Conservation (phyloP, 2,329 filamentous ascomycete species). For the Clathrospora elynae region DNA sequence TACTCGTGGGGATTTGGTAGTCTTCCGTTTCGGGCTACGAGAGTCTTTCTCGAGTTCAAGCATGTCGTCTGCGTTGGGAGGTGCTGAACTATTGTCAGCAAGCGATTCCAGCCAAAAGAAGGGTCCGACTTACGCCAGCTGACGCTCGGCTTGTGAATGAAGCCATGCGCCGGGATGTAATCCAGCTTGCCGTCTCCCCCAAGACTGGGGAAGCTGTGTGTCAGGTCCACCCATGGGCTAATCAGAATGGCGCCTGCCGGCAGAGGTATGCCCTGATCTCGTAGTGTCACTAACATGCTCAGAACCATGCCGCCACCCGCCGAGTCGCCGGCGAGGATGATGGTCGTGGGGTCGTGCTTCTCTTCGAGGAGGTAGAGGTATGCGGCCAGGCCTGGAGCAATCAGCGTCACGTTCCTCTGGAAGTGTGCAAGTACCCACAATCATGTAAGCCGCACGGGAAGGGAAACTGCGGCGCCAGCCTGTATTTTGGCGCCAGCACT, state of each 20-base stretch:
- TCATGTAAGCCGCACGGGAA: slow-evolving; percentile 94
- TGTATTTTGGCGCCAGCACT: slow-evolving; percentile 83
- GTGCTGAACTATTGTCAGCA: slow-evolving; percentile 53
- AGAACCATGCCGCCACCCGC: slow-evolving; percentile 91
- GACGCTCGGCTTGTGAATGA: slow-evolving; percentile 84
- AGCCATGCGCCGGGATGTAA: slow-evolving; percentile 86
- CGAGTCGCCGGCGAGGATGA: slow-evolving; percentile 88
- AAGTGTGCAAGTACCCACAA: slow-evolving; percentile 53
- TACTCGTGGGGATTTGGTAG: slow-evolving; percentile 11
- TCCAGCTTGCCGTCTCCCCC: slow-evolving; percentile 73
- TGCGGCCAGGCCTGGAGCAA: slow-evolving; percentile 63
- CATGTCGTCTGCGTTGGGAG: slow-evolving; percentile 78
- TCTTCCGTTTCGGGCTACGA: slow-evolving; percentile 6
- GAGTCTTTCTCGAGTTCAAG: slow-evolving; percentile 52
- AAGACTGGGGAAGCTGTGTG: slow-evolving; percentile 94
- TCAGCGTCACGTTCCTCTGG: slow-evolving; percentile 5
- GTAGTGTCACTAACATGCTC: slow-evolving; percentile 75
- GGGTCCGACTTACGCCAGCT: slow-evolving; percentile 68
- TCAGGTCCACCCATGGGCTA: slow-evolving; percentile 94
- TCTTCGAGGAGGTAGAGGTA: slow-evolving; percentile 80
- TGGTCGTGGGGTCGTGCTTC: slow-evolving; percentile 75
- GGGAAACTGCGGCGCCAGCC: slow-evolving; percentile 89
- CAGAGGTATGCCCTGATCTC: slow-evolving; percentile 80
- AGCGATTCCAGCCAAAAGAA: too few relatives aligned
- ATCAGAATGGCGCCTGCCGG: slow-evolving; percentile 90